These are phyloP conservation scores for Sherardia arvensis DNA, from an alignment of 257 asterid species.

Conservation along the genomic window DNA sequence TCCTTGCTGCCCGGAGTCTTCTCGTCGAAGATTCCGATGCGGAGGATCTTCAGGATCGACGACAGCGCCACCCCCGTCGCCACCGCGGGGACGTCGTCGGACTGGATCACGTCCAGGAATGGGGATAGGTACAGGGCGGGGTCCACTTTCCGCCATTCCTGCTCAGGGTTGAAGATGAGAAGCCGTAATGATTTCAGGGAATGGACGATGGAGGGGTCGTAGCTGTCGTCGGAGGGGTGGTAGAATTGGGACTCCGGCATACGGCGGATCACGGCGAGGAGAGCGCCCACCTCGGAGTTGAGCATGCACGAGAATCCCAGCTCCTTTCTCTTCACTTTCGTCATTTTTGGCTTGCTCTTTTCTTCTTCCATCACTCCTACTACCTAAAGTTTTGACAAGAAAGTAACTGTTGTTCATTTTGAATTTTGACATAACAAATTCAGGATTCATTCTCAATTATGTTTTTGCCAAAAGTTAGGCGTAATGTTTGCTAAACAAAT, in stretches of 20 bases:
- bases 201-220: slow-evolving; percentile 44
- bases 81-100: slow-evolving; percentile 68
- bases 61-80: slow-evolving; percentile 79
- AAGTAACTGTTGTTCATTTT: not conserved
- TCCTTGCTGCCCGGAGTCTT: slow-evolving; percentile 56
- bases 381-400: not conserved
- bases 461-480: slow-evolving; percentile 13
- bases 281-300: slow-evolving; percentile 81
- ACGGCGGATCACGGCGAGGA: slow-evolving; percentile 76
- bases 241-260: slow-evolving; percentile 42
- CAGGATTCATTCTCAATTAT: not conserved
- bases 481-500: slow-evolving; percentile 26
- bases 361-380: slow-evolving; percentile 31
- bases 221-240: slow-evolving; percentile 44
- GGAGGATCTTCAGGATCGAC: slow-evolving; percentile 63
- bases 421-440: not conserved
- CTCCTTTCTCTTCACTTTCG: slow-evolving; percentile 47
- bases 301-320: slow-evolving; percentile 84
- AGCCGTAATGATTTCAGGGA: slow-evolving; percentile 62
- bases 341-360: slow-evolving; percentile 15
- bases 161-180: slow-evolving; percentile 65
- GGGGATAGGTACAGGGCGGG: slow-evolving; percentile 65
- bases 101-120: slow-evolving; percentile 73
- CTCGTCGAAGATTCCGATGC: slow-evolving; percentile 55
- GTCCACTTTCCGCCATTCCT: slow-evolving; percentile 66